Evolutionary conservation across 2,329 filamentous ascomycete species (phyloP).

Genomic region (Lasiodiplodia sp.): DNA sequence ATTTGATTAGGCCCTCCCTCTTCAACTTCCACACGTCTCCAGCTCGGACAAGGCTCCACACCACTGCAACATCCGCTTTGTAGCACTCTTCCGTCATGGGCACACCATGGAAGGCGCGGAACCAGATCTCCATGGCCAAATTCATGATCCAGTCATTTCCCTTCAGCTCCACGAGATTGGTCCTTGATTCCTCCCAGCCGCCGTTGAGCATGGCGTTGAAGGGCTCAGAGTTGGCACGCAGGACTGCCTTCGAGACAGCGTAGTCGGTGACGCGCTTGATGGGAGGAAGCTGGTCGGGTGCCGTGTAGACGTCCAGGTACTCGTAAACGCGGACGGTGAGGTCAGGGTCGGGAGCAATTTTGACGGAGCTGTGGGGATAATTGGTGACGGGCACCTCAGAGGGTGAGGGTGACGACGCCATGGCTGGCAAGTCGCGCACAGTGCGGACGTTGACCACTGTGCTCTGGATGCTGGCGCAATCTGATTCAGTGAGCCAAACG

Average conservation of each 20-base stretch:
- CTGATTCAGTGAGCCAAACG: neutral
- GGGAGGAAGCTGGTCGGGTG: neutral
- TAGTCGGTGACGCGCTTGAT: conserved; percentile 3
- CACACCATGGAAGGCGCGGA: neutral
- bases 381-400: neutral
- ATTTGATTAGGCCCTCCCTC: neutral
- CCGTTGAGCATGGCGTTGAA: neutral
- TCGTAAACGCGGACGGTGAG: conserved; percentile 9
- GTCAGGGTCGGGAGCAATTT: neutral
- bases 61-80: neutral
- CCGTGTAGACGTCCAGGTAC: neutral
- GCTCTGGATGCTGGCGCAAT: neutral
- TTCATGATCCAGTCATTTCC: neutral
- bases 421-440: neutral
- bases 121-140: neutral
- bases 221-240: neutral
- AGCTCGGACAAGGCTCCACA: neutral
- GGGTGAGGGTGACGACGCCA: conserved; percentile 5
- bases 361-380: neutral
- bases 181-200: neutral
- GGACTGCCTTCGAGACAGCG: neutral
- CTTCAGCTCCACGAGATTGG: neutral
- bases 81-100: neutral
- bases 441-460: too few species aligned
- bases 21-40: neutral